phyloP scores from a whole-genome alignment of 1,139 yeast species.

The Hyphopichia burtonii region DNA sequence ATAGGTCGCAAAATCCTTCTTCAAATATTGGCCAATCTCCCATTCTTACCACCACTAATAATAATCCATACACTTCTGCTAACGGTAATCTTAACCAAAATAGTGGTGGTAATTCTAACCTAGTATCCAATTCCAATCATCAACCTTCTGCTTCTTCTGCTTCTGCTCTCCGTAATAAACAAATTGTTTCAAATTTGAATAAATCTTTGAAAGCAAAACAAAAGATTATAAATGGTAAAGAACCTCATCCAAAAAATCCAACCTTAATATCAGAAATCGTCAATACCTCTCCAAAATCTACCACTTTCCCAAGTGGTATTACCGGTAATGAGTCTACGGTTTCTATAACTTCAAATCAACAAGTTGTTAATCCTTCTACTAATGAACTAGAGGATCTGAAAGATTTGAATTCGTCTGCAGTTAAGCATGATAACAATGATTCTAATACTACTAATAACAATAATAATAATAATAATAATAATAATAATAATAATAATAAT shows the following conservation, averaged over 20 bases:
- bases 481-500: constrained; percentile 3
- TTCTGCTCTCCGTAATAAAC: constrained; percentile 23
- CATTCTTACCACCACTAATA: background rate
- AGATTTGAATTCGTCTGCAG: background rate
- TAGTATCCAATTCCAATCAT: background rate
- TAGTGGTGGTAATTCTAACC: background rate
- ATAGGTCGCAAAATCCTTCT: background rate
- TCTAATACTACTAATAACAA: constrained; percentile 6
- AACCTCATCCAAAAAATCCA: constrained; percentile 37
- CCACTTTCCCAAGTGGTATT: constrained; percentile 23
- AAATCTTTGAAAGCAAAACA: constrained; percentile 44
- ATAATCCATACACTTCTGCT: background rate
- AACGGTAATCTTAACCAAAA: background rate
- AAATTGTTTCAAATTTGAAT: constrained; percentile 34
- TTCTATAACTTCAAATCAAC: background rate
- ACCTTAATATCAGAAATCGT: constrained; percentile 34
- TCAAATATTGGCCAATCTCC: background rate
- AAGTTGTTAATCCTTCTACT: background rate
- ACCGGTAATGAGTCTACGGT: constrained; percentile 2
- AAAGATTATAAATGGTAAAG: constrained; percentile 36
- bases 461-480: constrained; percentile 2
- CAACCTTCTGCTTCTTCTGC: constrained; percentile 9
- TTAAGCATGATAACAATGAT: background rate
- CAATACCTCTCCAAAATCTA: constrained; percentile 33
- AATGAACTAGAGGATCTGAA: background rate